Conservation (phyloP, 2,329 filamentous ascomycete genomes). For the Penicillium capsulatum region DNA sequence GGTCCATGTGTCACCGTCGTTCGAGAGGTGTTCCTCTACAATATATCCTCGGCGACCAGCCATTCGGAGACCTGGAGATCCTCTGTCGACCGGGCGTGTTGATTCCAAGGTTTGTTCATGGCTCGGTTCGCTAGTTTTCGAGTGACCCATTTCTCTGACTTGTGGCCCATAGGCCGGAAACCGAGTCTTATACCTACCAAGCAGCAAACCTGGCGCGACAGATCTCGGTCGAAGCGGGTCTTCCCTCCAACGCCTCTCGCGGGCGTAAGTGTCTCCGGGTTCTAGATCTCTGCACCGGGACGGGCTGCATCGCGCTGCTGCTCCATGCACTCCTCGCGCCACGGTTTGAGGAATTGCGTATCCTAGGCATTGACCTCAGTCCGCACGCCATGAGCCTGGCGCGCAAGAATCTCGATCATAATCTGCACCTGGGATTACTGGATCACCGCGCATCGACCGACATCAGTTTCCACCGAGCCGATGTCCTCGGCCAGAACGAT, state of each 20-base stretch:
- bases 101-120: slow-evolving; percentile 66
- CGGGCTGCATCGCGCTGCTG: slow-evolving; percentile 81
- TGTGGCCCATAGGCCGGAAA: slow-evolving; percentile 58
- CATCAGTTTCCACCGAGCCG: slow-evolving; percentile 47
- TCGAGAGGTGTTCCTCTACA: slow-evolving; percentile 73
- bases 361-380: slow-evolving; percentile 74
- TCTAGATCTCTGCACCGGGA: slow-evolving; percentile 84
- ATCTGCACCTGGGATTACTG: slow-evolving; percentile 36
- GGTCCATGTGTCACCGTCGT: slow-evolving; percentile 40
- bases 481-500: slow-evolving; percentile 33
- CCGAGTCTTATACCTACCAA: slow-evolving; percentile 62
- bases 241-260: not conserved
- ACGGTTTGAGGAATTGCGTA: slow-evolving; percentile 42
- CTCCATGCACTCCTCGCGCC: slow-evolving; percentile 59
- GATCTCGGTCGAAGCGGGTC: slow-evolving; percentile 4
- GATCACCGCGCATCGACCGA: slow-evolving; percentile 26
- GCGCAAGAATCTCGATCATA: slow-evolving; percentile 57
- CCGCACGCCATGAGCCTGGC: slow-evolving; percentile 62
- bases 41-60: slow-evolving; percentile 83
- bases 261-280: slow-evolving; percentile 51
- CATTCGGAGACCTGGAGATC: slow-evolving; percentile 80
- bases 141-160: no score
- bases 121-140: no score
- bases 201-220: slow-evolving; percentile 48
- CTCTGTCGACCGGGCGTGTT: slow-evolving; percentile 71